Evolutionary conservation across 441 rosid species (phyloP).

Genomic region (Corymbia citriodora): DNA sequence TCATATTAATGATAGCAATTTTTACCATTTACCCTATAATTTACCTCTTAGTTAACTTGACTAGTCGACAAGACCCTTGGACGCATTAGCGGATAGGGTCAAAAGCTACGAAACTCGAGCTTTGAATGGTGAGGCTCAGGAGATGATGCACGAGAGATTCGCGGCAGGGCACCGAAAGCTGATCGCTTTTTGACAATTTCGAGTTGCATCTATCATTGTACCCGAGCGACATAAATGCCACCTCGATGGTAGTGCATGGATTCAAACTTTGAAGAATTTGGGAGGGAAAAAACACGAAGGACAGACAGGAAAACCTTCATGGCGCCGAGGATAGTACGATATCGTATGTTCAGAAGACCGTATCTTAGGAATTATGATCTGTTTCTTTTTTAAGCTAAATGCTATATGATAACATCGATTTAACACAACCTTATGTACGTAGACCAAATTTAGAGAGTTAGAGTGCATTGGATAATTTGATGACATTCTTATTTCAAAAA

Average conservation of each 20-base stretch:
- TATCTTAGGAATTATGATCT: not conserved
- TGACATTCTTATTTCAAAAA: no score
- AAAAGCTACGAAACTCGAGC: not conserved
- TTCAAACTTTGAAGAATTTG: not conserved
- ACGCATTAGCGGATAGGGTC: not conserved
- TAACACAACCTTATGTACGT: not conserved
- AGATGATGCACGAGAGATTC: slow-evolving; percentile 3
- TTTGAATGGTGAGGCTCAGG: not conserved
- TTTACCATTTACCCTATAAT: not conserved
- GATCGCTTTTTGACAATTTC: not conserved
- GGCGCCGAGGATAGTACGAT: not conserved
- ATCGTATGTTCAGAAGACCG: not conserved
- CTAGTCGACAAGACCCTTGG: not conserved
- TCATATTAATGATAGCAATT: no score
- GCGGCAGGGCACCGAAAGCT: slow-evolving; percentile 36
- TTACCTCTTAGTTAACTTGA: not conserved
- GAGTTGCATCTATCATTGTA: not conserved
- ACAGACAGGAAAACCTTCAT: not conserved
- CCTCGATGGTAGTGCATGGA: not conserved
- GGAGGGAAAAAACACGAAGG: not conserved
- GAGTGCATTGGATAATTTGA: no score
- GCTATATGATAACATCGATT: not conserved
- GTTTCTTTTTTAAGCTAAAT: not conserved
- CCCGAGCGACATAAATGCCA: not conserved
- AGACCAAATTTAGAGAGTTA: not conserved